A percentile compares a stretch with the other conserved stretches of the same genome.
These are phyloP conservation scores for Waltiozyma sp. DNA, from an alignment of 1,139 yeast species.

Conservation along the genomic window DNA sequence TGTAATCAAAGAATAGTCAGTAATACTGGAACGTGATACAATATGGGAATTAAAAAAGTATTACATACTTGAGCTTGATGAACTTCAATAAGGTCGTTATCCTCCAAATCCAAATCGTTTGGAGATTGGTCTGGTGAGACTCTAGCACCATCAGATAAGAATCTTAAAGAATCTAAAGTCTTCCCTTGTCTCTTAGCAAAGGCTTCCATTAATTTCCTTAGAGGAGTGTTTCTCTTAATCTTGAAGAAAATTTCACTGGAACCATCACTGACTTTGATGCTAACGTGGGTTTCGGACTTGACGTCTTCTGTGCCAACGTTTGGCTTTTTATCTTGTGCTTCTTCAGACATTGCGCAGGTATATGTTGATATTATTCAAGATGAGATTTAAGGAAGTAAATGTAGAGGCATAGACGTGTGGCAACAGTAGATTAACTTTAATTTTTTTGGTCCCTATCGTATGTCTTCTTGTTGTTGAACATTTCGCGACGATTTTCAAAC, in stretches of 20 bases:
- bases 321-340: slow-evolving; percentile 23
- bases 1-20: neutral
- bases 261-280: slow-evolving; percentile 89
- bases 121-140: slow-evolving; percentile 86
- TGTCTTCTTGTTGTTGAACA: neutral
- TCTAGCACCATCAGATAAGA: slow-evolving; percentile 88
- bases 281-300: slow-evolving; percentile 66
- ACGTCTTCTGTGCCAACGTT: slow-evolving; percentile 45
- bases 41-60: neutral
- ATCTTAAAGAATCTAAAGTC: slow-evolving; percentile 69
- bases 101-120: slow-evolving; percentile 82
- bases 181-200: slow-evolving; percentile 97
- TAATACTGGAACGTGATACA: neutral
- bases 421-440: neutral
- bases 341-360: slow-evolving; percentile 19
- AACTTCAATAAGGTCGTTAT: slow-evolving; percentile 96
- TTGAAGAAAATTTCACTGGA: slow-evolving; percentile 91
- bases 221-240: slow-evolving; percentile 84
- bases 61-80: slow-evolving; percentile 87
- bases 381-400: neutral
- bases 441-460: neutral
- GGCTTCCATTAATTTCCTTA: slow-evolving; percentile 94
- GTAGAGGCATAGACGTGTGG: neutral
- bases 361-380: neutral
- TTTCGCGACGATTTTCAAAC: neutral